Base-by-base conservation (phyloP, 768 basidiomycete species). In the Suillus subluteus region DNA sequence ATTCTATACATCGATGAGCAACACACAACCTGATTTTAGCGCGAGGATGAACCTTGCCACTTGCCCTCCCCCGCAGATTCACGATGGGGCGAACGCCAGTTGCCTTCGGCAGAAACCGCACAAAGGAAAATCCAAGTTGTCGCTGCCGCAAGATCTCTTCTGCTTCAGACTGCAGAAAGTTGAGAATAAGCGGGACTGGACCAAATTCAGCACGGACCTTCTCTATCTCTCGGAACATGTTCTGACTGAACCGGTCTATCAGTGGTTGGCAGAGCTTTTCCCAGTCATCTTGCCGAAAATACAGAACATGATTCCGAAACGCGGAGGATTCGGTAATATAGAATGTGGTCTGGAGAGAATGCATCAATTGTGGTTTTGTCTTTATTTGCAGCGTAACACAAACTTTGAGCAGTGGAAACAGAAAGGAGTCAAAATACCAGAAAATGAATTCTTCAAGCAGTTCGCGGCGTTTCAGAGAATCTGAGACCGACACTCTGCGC, bases 281-380 rank as follows among this genome's bases (percentile, higher is more conserved):
- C 98, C 97, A 99, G 70, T 97, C 96, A 62, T 97, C 95, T 64
- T 98, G 95, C 13, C 94, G 87, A 76, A 98, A 99, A 74, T 96
- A 99, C 1, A 98, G 80, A 1, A 96, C 84, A 54, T 87, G 87
- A 67, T 96, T 92, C 48, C 91, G 84, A 72, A 90, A 94, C 8
- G 90, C 91, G 23, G 91, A 89, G 0, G 96, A 94, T 69, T 99
- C 94, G 0, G 98, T 99, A 54, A 95, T 84, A 76, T 98, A 98
- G 79, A 98, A 99, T 0, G 90, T 90, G 3, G 94, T 94, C 96
- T 98, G 64, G 2, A 69, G 56, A 1, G 26, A 32, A 38, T 3
- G 6, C 37, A 55, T 44, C 58, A 63, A 48, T 30, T 48, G 46
- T 16, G 2, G 15, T 46, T 30, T 13, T n/a, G 18, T 23, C 13